These are phyloP conservation scores for Cryptosporidium andersoni DNA, from an alignment of 169 alveolate genomes.

Conservation along the genomic window DNA sequence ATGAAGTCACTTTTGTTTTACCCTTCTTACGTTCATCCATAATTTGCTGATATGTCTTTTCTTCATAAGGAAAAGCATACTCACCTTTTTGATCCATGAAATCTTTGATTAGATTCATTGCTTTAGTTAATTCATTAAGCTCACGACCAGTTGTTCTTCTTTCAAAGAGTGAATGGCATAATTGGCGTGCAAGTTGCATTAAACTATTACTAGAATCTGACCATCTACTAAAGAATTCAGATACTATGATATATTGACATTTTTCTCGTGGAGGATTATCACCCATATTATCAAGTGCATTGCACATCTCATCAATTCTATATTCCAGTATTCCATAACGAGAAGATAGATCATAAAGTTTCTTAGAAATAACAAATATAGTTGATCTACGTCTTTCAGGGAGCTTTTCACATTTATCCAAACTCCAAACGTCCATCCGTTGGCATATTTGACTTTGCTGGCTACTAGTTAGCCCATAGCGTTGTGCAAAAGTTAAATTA, in stretches of 20 bases:
- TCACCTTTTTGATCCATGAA: slow-evolving; percentile 69
- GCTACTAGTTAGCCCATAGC: slow-evolving; percentile 46
- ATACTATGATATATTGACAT: slow-evolving; percentile 41
- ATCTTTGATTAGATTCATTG: slow-evolving; percentile 53
- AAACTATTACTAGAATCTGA: slow-evolving; percentile 55
- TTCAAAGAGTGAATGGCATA: slow-evolving; percentile 46
- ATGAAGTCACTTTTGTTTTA: slow-evolving; percentile 29
- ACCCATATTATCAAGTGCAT: slow-evolving; percentile 57
- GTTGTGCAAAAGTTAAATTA: slow-evolving; percentile 67
- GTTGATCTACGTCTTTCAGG: slow-evolving; percentile 28
- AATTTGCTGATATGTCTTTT: slow-evolving; percentile 64
- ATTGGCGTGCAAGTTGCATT: slow-evolving; percentile 53
- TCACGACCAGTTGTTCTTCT: slow-evolving; percentile 62
- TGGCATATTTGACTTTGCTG: slow-evolving; percentile 59
- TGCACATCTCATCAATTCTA: slow-evolving; percentile 67
- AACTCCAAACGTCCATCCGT: slow-evolving; percentile 61
- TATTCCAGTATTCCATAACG: slow-evolving; percentile 55
- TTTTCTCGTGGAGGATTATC: slow-evolving; percentile 69
- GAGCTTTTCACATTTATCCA: slow-evolving; percentile 49
- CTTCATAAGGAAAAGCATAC: slow-evolving; percentile 29
- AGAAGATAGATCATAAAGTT: slow-evolving; percentile 38
- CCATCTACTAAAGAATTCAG: slow-evolving; percentile 69
- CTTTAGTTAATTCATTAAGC: slow-evolving; percentile 56
- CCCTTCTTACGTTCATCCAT: slow-evolving; percentile 35
- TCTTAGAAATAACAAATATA: slow-evolving; percentile 31